Conservation (phyloP, 2,329 filamentous ascomycete genomes). For the Pseudogymnoascus sp. region DNA sequence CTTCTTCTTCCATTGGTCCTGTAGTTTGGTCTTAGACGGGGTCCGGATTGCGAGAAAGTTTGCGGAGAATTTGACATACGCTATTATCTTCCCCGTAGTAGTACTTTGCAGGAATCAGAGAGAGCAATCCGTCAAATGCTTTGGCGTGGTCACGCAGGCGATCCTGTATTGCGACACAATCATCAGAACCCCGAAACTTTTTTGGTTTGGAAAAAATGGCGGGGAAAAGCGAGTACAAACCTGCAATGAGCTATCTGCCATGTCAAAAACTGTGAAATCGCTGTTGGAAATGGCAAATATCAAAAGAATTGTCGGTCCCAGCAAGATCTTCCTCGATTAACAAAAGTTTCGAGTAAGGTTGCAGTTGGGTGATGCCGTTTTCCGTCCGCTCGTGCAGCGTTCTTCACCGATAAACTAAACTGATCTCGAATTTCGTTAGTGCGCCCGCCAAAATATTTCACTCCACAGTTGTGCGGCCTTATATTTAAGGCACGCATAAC, state of each 20-base stretch:
- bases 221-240: constrained; percentile 23
- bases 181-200: constrained; percentile 8
- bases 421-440: constrained; percentile 10
- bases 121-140: constrained; percentile 47
- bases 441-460: not conserved
- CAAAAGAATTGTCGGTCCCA: not conserved
- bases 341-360: constrained; percentile 1
- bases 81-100: constrained; percentile 65
- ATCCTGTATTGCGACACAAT: constrained; percentile 32
- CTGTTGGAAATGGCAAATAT: not conserved
- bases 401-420: constrained; percentile 6
- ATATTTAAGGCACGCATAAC: not conserved
- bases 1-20: constrained; percentile 92
- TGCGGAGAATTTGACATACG: constrained; percentile 38
- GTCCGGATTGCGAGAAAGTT: constrained; percentile 4
- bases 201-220: constrained; percentile 10
- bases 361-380: constrained; percentile 1
- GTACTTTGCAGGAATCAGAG: constrained; percentile 62
- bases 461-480: not conserved
- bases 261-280: constrained; percentile 14
- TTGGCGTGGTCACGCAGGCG: constrained; percentile 40
- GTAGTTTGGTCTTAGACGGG: constrained; percentile 14
- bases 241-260: constrained; percentile 29
- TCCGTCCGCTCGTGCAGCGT: constrained; percentile 2
- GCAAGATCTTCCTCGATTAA: not conserved